Evolutionary conservation across 345 rosid genomes (phyloP).

Genomic region (Populus pruinosa): DNA sequence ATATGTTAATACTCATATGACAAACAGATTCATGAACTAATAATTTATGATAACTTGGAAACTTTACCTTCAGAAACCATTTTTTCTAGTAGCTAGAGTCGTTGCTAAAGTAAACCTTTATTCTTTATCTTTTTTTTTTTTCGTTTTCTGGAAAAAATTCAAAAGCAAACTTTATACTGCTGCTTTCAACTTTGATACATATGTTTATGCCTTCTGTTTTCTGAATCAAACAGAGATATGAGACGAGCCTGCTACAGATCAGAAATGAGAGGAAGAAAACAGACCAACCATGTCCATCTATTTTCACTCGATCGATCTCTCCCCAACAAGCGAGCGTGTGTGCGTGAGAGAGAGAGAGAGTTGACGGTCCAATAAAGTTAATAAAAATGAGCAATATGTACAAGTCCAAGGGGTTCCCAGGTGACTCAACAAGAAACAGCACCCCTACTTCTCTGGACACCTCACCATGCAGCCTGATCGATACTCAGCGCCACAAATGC

Average conservation of each 20-base stretch:
- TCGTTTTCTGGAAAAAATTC: not conserved
- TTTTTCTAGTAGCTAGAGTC: too few species aligned
- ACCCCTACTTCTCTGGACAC: not conserved
- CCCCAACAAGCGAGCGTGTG: not conserved
- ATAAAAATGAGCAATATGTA: not conserved
- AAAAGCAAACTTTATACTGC: not conserved
- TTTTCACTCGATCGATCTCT: not conserved
- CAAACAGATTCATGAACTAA: not conserved
- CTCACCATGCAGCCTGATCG: not conserved
- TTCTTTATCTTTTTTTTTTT: too few species aligned
- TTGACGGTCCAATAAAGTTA: not conserved
- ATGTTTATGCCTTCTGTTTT: not conserved
- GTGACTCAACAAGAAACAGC: not conserved
- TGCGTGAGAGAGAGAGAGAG: not conserved
- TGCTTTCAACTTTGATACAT: not conserved
- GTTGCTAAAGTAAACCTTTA: not conserved
- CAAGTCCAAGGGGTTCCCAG: not conserved
- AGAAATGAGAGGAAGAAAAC: not conserved
- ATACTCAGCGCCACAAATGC: not conserved
- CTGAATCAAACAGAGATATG: not conserved
- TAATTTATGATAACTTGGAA: not conserved
- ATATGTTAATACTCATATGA: too few species aligned
- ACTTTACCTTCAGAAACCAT: not conserved
- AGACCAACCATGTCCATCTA: not conserved
- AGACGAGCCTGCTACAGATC: not conserved